Conservation (phyloP, 2,329 filamentous ascomycete species). For the Septoria petroselini region DNA sequence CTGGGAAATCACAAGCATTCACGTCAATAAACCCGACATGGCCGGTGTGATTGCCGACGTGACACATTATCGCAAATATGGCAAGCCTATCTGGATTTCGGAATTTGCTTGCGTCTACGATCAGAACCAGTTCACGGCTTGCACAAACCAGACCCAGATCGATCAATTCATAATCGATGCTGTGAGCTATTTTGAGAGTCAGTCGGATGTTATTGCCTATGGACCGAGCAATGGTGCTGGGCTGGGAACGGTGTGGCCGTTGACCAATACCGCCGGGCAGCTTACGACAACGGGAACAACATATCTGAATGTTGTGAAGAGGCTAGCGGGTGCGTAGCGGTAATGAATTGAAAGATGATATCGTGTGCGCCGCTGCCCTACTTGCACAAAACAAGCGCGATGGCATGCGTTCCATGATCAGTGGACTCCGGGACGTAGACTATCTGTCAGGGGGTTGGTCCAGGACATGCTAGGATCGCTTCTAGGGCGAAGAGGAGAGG, state of each 20-base stretch:
- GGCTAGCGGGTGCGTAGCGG: too few species aligned
- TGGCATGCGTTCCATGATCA: too few species aligned
- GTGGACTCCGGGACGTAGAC: too few species aligned
- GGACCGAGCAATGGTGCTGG: constrained; percentile 32
- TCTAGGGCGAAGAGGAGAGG: too few species aligned
- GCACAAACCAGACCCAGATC: constrained; percentile 29
- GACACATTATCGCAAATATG: constrained; percentile 30
- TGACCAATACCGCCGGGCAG: constrained; percentile 19
- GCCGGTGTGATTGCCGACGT: constrained; percentile 29
- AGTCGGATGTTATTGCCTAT: constrained; percentile 28
- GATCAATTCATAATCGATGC: constrained; percentile 27
- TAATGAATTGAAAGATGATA: too few species aligned
- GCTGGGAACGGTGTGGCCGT: constrained; percentile 26
- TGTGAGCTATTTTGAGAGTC: constrained; percentile 30
- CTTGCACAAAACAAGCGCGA: too few species aligned
- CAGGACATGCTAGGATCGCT: too few species aligned
- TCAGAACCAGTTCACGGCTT: constrained; percentile 22
- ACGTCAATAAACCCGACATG: constrained; percentile 33
- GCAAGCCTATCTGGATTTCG: constrained; percentile 30
- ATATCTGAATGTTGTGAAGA: constrained; percentile 13
- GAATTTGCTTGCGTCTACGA: constrained; percentile 34
- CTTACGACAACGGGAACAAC: constrained; percentile 20
- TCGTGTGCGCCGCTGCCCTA: too few species aligned
- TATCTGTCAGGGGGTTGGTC: too few species aligned
- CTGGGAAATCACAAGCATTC: constrained; percentile 34